Base-by-base conservation (phyloP, 2,329 filamentous ascomycete species). In the Cercospora sp. region DNA sequence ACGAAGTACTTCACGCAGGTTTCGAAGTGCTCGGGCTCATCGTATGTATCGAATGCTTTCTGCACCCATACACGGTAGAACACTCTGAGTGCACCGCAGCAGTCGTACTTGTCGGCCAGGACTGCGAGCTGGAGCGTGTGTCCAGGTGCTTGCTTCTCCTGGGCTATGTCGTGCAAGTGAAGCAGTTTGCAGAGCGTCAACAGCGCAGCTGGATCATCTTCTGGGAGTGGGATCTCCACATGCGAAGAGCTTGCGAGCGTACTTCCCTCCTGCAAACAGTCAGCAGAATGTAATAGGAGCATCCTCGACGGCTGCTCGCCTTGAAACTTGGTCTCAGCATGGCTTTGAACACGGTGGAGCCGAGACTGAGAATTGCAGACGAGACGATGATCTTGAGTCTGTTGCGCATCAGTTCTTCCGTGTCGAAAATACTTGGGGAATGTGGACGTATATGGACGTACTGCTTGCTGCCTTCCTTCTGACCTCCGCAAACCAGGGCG, bases 341-440 rank as follows among this genome's bases (percentile, higher is more conserved):
- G 4, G 60, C 64, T 23, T 64, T 65, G 66, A 72, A 70, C 23
- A 69, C 66, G 2, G 57, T n/a, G 2, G 71, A 72, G n/a, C 48
- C 51, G 4, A 66, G 53, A 9, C 39, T 61, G 62, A 71, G 66
- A 9, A 66, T 8, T 16, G 62, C 60, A 31, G 69, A 58, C 5
- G 45, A 59, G 28, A 67, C 68, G 42, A 48, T 45, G 60, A 63
- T 57, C 3, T 26, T 61, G 12, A 33, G 9, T 8, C 57, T 65
- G 31, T 20, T 16, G 2, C 1, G 8, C 18, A 20, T 51, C 18
- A 51, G 23, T 4, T 26, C 23, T 26, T 2, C 23, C 23, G 23
- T 4, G 23, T 26, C 23, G 23, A 26, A 26, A 26, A 26, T 26
- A 4, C 23, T 26, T 26, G 23, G 23, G 4, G 4, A 4, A 26